Base-by-base conservation (phyloP, 352 stramenopile species). In the Globisporangium solare region DNA sequence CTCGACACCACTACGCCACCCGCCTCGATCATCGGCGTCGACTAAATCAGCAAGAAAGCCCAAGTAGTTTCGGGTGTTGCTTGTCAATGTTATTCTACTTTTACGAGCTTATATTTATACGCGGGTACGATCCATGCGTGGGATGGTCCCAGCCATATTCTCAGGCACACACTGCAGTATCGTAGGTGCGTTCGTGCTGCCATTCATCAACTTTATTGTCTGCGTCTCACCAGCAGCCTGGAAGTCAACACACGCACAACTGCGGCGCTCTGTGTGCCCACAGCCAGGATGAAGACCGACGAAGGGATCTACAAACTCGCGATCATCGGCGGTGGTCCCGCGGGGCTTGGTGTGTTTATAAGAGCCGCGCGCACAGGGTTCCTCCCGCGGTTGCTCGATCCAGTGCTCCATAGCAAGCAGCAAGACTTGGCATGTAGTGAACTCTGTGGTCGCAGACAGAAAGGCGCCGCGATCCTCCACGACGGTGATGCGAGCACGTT, bases 291-390 rank as follows among this genome's bases (percentile, higher is more conserved):
- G 14, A 37, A 52, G 17, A 66, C 15, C 6, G 56, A 71, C 32
- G 60, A 72, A 50, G 66, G 68, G 3, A 53, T 89, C 31, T 92
- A 89, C 65, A 89, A 92, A 56, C 60, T 86, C 35, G 68, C 88
- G 31, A 67, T 95, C 40, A 62, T 92, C 32, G 83, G 82, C 21
- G 83, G 80, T 18, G 82, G 80, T 0, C 79, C 81, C 13, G 71
- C 79, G n/a, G 83, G 83, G 10, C 70, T 91, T n/a, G 82, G 80
- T 3, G 71, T 92, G 12, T 87, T 92, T 55, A 71, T 92, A 46
- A 73, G 83, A 54, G 83, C 86, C 20, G 77, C 80, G 5, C 76
- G 82, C 41, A 72, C 71, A 15, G 86, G 86, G 5, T 82, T 77
- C 51, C 37, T 89, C 40, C 54, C 68, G 18, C 73, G 79, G 27